A percentile compares a stretch with the other conserved stretches of the same genome.
Conservation (phyloP, 345 rosid genomes). For the Bruguiera sexangula region DNA sequence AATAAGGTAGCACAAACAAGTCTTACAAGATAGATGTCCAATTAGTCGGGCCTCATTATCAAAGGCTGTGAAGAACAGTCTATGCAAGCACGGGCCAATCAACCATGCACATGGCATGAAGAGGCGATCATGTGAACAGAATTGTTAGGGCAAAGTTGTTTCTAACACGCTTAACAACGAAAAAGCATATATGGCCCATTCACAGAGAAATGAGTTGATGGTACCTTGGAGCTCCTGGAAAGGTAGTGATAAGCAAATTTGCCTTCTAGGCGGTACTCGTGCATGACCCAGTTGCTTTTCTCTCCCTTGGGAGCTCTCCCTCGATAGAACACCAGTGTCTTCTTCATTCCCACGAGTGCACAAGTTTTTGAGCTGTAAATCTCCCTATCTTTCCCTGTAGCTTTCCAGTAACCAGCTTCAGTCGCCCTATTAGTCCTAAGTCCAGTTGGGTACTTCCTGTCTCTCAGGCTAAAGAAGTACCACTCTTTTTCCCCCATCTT, state of each 20-base stretch:
- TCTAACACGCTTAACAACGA: too few species aligned
- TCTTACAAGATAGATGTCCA: too few species aligned
- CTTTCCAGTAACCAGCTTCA: conserved; percentile 97
- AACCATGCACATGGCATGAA: too few species aligned
- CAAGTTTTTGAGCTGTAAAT: conserved; percentile 80
- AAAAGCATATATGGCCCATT: too few species aligned
- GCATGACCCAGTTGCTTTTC: conserved; percentile 96
- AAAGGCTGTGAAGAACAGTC: neutral
- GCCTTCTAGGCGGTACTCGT: conserved; percentile 94
- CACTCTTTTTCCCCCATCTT: conserved; percentile 97
- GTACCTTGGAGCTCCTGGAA: conserved; percentile 72
- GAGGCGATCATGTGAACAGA: too few species aligned
- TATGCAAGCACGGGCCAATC: too few species aligned
- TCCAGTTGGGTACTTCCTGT: conserved; percentile 94
- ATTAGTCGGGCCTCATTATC: too few species aligned
- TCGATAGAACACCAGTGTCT: conserved; percentile 80
- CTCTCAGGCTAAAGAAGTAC: conserved; percentile 85
- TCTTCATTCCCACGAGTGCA: conserved; percentile 89
- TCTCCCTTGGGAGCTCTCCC: conserved; percentile 96
- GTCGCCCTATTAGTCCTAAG: conserved; percentile 90
- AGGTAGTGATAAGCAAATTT: conserved; percentile 80
- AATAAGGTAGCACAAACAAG: too few species aligned
- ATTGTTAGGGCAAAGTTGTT: too few species aligned
- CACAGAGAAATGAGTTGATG: neutral
- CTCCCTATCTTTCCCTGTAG: conserved; percentile 92